A percentile compares a stretch with the other conserved stretches of the same genome.
Evolutionary conservation across 352 stramenopile species (phyloP).

Genomic region (Globisporangium splendens): DNA sequence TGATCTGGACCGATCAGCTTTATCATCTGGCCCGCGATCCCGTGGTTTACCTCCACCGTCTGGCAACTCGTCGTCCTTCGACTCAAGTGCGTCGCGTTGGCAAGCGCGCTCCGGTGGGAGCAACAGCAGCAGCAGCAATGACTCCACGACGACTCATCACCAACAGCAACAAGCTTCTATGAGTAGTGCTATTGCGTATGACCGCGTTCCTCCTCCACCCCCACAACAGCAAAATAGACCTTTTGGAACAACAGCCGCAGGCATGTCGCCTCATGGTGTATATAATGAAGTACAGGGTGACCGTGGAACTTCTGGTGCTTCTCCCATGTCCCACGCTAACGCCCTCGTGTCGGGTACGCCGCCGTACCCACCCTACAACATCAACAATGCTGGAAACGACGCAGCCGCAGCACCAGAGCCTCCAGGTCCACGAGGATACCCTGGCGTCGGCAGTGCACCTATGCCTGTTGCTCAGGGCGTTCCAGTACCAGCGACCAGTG

Average conservation of each 20-base stretch:
- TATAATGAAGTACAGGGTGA: constrained; percentile 64
- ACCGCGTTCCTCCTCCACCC: constrained; percentile 7
- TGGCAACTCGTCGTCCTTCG: not conserved
- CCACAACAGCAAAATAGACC: constrained; percentile 46
- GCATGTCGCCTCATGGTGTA: constrained; percentile 32
- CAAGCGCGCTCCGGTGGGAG: not conserved
- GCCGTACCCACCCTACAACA: constrained; percentile 1
- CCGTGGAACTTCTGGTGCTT: constrained; percentile 34
- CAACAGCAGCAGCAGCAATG: constrained; percentile 1
- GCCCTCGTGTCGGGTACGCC: constrained; percentile 13
- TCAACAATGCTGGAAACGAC: constrained; percentile 1
- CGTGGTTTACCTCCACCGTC: constrained; percentile 9
- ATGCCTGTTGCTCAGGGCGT: not conserved
- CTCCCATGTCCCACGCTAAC: constrained; percentile 52
- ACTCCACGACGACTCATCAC: not conserved
- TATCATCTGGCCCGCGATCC: not conserved
- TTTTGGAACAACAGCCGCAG: constrained; percentile 34
- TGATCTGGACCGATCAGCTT: constrained; percentile 37
- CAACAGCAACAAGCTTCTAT: constrained; percentile 3
- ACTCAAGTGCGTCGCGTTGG: constrained; percentile 10
- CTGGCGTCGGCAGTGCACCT: not conserved
- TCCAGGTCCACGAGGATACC: constrained; percentile 6
- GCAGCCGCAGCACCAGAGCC: not conserved
- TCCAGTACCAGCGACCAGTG: not conserved
- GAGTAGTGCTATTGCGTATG: constrained; percentile 24